Conservation (phyloP, 345 rosid species). For the Lagerstroemia speciosa region DNA sequence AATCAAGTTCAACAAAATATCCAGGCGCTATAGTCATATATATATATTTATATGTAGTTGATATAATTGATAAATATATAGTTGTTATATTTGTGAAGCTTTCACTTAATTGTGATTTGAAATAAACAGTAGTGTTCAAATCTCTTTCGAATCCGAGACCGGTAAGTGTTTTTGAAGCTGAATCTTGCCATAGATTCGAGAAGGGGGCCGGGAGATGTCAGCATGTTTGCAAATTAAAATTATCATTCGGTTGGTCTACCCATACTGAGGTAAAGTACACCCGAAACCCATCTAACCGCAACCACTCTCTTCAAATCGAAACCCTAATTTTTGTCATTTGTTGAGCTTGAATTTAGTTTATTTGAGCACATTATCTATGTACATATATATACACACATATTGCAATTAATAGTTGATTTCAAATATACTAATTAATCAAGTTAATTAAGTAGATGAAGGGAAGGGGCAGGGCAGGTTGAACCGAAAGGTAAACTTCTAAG, state of each 20-base stretch:
- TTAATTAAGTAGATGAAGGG: not conserved
- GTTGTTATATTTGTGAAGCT: not conserved
- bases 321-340: too few relatives aligned
- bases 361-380: too few relatives aligned
- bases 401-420: too few relatives aligned
- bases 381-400: too few relatives aligned
- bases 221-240: not conserved
- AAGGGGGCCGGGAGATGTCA: not conserved
- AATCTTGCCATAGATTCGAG: not conserved
- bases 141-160: not conserved
- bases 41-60: too few relatives aligned
- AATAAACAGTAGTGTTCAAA: not conserved
- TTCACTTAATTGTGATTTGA: not conserved
- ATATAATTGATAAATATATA: too few relatives aligned
- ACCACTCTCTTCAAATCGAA: constrained; percentile 1
- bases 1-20: too few relatives aligned
- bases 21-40: too few relatives aligned
- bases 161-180: not conserved
- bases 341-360: too few relatives aligned
- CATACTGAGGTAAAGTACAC: constrained; percentile 6
- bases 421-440: not conserved
- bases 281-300: constrained; percentile 13
- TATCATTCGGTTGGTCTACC: constrained; percentile 4
- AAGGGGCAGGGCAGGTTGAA: too few relatives aligned
- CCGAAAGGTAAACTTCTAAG: not conserved